Evolutionary conservation across 345 rosid genomes (phyloP).

Genomic region (Populus euphratica): DNA sequence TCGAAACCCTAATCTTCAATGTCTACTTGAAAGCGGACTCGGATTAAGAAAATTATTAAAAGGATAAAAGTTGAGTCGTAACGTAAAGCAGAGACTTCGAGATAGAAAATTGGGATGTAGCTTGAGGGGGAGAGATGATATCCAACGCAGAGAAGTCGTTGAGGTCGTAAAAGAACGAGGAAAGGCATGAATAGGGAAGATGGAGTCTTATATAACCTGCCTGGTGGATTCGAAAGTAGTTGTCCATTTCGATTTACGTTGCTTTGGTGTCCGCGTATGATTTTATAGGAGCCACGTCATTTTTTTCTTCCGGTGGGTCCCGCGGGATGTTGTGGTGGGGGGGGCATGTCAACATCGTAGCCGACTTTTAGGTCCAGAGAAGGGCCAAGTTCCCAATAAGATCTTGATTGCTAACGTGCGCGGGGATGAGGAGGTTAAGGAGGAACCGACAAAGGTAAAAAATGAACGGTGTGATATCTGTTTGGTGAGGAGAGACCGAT

Average conservation of each 20-base stretch:
- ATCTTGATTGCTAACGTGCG: neutral
- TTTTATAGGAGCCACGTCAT: slow-evolving; percentile 11
- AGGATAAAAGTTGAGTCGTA: neutral
- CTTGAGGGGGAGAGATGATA: neutral
- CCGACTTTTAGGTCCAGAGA: neutral
- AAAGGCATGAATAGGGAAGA: neutral
- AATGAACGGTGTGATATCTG: too few relatives aligned
- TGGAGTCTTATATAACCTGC: neutral
- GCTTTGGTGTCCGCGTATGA: slow-evolving; percentile 16
- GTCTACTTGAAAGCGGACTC: neutral
- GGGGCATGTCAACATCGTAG: slow-evolving; percentile 18
- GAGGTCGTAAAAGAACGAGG: neutral
- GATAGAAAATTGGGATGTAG: neutral
- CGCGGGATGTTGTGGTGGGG: neutral
- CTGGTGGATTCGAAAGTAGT: slow-evolving; percentile 30
- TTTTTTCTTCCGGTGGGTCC: neutral
- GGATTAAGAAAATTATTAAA: neutral
- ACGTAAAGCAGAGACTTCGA: neutral
- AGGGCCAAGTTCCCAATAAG: neutral
- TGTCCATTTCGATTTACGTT: slow-evolving; percentile 4
- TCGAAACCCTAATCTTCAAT: slow-evolving; percentile 16
- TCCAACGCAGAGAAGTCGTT: neutral
- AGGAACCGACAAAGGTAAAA: too few relatives aligned
- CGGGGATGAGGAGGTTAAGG: neutral
- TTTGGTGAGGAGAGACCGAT: too few relatives aligned